Evolutionary conservation across 352 stramenopile species (phyloP), one percentile per base, ranked within the genome.

Genomic region (Pythium dissimile): DNA sequence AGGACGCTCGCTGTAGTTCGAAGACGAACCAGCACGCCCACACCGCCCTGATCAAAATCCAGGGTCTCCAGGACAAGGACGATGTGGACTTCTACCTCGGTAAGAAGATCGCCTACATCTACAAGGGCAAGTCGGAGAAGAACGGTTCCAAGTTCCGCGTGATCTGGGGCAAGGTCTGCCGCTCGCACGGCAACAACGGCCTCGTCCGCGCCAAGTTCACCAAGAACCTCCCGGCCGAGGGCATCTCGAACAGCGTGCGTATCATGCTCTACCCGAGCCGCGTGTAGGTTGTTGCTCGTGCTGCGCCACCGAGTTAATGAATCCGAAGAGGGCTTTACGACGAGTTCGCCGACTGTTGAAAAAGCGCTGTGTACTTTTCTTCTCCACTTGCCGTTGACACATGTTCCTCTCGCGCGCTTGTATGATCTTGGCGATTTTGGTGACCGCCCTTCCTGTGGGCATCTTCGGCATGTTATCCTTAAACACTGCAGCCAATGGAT

Each of bases 91-190:
- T 99, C 72, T 99, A 99, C 88, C 83, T 99, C 52, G 97, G 97
- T 72, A 99, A 99, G 94, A 97, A 97, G 67, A 92, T 99, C 67
- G 97, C 97, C 37, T 99, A 99, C 90, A 99, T 99, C 73, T 99
- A 99, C 92, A 99, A 99, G 92, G 87, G 76, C 77, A 94, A 94
- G 79, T 81, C 77, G 55, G 69, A 93, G 57, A 97, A 95, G 94
- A 97, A 97, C 73, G 94, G 90, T 78, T 93, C 91, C 56, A 98
- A 99, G 80, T 99, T 98, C 88, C 92, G 97, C 69, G 96, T 99
- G 59, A 98, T 99, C 66, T 99, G 97, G 97, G 97, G 97, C 73
- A 98, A 98, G 78, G 95, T 99, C 42, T 96, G 78, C 69, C 90
- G 96, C 54, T 80, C 92, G 49, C 97, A 99, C 78, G 97, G 97